A percentile compares a stretch with the other conserved stretches of the same genome.
Conservation (phyloP, 2,329 filamentous ascomycete genomes). For the Ascochyta fabae region DNA sequence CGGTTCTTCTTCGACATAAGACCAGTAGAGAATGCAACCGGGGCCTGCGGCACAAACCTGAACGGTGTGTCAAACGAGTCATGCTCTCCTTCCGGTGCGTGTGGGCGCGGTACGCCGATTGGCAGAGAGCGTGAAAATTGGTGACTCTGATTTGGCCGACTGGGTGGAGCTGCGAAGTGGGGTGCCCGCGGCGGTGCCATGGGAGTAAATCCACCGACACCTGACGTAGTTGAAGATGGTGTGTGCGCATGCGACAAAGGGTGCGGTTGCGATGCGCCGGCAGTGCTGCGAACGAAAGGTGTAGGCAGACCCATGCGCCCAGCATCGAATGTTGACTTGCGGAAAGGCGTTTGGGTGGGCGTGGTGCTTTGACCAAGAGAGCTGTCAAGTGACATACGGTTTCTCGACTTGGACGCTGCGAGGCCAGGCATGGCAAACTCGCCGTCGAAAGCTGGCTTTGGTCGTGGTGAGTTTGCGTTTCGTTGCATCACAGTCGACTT, state of each 20-base stretch:
- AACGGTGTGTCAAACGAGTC: conserved; percentile 77
- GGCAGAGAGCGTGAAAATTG: conserved; percentile 78
- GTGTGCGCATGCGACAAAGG: conserved; percentile 87
- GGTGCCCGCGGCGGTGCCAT: conserved; percentile 51
- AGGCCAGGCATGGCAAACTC: conserved; percentile 62
- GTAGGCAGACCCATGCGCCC: conserved; percentile 34
- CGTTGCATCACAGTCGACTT: conserved; percentile 90
- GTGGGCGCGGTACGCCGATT: conserved; percentile 65
- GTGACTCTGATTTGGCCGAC: conserved; percentile 27
- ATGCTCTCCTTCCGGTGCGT: conserved; percentile 54
- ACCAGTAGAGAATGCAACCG: conserved; percentile 82
- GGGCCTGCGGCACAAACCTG: conserved; percentile 73
- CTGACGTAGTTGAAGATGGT: conserved; percentile 84
- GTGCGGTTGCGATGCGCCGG: conserved; percentile 61
- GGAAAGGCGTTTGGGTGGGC: conserved; percentile 69
- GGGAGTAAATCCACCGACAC: conserved; percentile 66
- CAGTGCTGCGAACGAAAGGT: conserved; percentile 30
- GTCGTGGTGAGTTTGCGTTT: conserved; percentile 54
- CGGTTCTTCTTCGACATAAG: conserved; percentile 94
- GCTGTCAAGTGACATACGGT: conserved; percentile 80
- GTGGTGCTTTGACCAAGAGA: conserved; percentile 70
- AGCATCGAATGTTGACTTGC: conserved; percentile 41
- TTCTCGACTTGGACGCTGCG: conserved; percentile 64
- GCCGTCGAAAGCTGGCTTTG: conserved; percentile 49
- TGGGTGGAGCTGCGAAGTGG: conserved; percentile 28